Evolutionary conservation across 345 rosid genomes (phyloP).

Genomic region (Eucalyptus sp.): DNA sequence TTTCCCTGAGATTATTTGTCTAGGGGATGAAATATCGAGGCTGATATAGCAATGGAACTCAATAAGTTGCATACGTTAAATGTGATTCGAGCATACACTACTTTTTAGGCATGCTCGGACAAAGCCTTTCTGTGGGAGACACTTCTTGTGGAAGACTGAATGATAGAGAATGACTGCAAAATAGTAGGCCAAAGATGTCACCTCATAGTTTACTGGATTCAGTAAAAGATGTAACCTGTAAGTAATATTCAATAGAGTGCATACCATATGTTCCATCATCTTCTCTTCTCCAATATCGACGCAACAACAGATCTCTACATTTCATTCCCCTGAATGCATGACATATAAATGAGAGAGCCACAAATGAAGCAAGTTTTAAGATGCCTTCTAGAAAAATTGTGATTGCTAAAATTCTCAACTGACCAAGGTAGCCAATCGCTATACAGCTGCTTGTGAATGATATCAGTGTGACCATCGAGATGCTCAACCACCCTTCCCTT

Average conservation of each 20-base stretch:
- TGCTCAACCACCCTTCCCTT: constrained; percentile 88
- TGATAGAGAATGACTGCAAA: constrained; percentile 84
- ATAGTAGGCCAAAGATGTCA: constrained; percentile 2
- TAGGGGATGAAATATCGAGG: not conserved
- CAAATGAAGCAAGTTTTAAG: not conserved
- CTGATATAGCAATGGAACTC: not conserved
- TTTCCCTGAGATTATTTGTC: not conserved
- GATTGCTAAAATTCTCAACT: constrained; percentile 1
- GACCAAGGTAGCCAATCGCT: constrained; percentile 87
- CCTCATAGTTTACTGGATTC: constrained; percentile 1
- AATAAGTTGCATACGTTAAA: not conserved
- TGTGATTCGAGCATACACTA: constrained; percentile 56
- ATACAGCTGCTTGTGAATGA: constrained; percentile 75
- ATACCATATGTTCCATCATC: constrained; percentile 95
- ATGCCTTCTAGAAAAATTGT: not conserved
- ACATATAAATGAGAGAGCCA: not conserved
- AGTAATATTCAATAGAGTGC: not conserved
- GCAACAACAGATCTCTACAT: constrained; percentile 67
- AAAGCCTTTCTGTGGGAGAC: constrained; percentile 68
- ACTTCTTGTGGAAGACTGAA: constrained; percentile 86
- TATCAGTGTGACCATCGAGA: constrained; percentile 93
- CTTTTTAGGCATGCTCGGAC: constrained; percentile 95
- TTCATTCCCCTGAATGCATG: constrained; percentile 64
- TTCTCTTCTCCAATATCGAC: constrained; percentile 97
- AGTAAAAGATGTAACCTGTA: not conserved